A percentile compares a stretch with the other conserved stretches of the same genome.
Conservation (phyloP, 2,329 filamentous ascomycete genomes). For the Alternaria angustiovoidea region DNA sequence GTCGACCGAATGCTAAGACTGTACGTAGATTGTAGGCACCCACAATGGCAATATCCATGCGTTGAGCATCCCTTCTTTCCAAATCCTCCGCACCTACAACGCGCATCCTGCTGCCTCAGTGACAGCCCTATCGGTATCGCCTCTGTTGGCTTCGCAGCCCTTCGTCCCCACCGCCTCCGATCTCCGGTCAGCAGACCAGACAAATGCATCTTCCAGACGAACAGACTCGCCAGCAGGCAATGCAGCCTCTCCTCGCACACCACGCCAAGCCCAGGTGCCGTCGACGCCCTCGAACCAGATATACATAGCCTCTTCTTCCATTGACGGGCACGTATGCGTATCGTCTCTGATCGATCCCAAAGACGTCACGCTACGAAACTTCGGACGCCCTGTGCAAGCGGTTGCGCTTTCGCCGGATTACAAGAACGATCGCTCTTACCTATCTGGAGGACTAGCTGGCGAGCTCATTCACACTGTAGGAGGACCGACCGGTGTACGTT, state of each 20-base stretch:
- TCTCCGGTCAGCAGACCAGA: constrained; percentile 34
- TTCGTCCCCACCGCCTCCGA: constrained; percentile 36
- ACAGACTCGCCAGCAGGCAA: constrained; percentile 37
- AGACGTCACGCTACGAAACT: constrained; percentile 91
- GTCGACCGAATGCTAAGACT: constrained; percentile 63
- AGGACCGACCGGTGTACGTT: constrained; percentile 77
- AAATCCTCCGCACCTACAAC: constrained; percentile 84
- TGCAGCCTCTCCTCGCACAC: constrained; percentile 60
- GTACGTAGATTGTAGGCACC: constrained; percentile 80
- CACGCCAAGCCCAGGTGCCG: constrained; percentile 68
- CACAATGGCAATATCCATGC: constrained; percentile 98
- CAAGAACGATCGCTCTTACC: constrained; percentile 84
- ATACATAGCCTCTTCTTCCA: constrained; percentile 90
- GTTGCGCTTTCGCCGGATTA: constrained; percentile 96
- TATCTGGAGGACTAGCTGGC: constrained; percentile 89
- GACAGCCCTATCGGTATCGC: constrained; percentile 88
- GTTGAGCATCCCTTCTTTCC: constrained; percentile 81
- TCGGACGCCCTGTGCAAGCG: constrained; percentile 88
- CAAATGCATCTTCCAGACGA: constrained; percentile 53
- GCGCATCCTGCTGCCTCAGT: constrained; percentile 87
- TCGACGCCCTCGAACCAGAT: constrained; percentile 88
- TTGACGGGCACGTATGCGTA: constrained; percentile 95
- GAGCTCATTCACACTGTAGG: constrained; percentile 86
- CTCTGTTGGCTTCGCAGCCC: constrained; percentile 70
- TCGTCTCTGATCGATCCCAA: constrained; percentile 86